phyloP scores from a whole-genome alignment of 106 monocot genomes.

The Ottelia alismoides region DNA sequence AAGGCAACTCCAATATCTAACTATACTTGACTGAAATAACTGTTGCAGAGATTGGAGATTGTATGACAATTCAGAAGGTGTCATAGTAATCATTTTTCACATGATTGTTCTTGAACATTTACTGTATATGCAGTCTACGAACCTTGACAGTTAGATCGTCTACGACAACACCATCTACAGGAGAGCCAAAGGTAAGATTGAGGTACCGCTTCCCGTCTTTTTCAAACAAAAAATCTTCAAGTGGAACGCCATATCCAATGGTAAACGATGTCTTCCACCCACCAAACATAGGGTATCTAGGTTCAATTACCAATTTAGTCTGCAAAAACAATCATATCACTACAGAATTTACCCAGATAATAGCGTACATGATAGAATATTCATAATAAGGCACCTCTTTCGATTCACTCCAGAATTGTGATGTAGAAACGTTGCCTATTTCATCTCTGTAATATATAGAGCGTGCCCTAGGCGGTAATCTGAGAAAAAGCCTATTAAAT shows the following conservation, averaged over 20 bases:
- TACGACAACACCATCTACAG: conserved; percentile 63
- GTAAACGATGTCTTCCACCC: conserved; percentile 96
- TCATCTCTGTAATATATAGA: conserved; percentile 98
- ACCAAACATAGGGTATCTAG: conserved; percentile 93
- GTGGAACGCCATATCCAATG: conserved; percentile 81
- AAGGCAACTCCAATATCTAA: too few relatives aligned
- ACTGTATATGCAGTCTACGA: too few relatives aligned
- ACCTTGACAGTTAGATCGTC: conserved; percentile 76
- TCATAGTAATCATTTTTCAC: too few relatives aligned
- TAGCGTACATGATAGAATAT: too few relatives aligned
- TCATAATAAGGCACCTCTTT: conserved; percentile 68
- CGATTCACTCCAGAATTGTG: conserved; percentile 74
- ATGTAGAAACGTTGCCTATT: conserved; percentile 93
- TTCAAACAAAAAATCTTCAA: conserved; percentile 76
- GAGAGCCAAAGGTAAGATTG: conserved; percentile 86
- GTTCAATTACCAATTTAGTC: conserved; percentile 84
- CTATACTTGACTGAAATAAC: too few relatives aligned
- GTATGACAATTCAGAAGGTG: too few relatives aligned
- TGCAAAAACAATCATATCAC: too few relatives aligned
- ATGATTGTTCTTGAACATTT: too few relatives aligned
- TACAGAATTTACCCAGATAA: too few relatives aligned
- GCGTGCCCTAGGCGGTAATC: conserved; percentile 83
- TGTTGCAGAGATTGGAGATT: too few relatives aligned
- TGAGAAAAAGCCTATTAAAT: conserved; percentile 59
- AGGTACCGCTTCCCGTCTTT: conserved; percentile 57